Conservation (phyloP, 2,329 filamentous ascomycete genomes). For the Didymella glomerata region DNA sequence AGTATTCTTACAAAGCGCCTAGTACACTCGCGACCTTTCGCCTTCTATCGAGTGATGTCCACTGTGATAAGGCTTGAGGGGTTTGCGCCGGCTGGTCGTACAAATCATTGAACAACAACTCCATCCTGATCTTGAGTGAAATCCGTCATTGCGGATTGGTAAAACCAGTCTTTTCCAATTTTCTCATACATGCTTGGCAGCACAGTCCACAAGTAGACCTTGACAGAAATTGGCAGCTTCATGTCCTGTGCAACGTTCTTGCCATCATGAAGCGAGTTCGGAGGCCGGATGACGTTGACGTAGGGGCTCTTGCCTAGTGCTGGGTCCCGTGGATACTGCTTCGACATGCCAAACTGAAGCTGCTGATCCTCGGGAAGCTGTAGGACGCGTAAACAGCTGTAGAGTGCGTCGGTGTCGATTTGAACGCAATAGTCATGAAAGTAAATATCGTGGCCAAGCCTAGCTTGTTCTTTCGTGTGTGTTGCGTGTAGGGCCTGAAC, state of each 20-base stretch:
- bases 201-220: slow-evolving; percentile 7
- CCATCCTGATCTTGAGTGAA: slow-evolving; percentile 8
- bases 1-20: slow-evolving; percentile 1
- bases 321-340: slow-evolving; percentile 4
- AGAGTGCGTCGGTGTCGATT: slow-evolving; percentile 4
- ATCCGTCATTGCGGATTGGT: slow-evolving; percentile 5
- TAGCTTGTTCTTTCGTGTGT: slow-evolving; percentile 8
- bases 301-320: slow-evolving; percentile 6
- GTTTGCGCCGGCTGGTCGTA: no score
- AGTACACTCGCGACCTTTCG: no score
- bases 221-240: slow-evolving; percentile 5
- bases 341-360: slow-evolving; percentile 9
- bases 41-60: no score
- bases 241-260: background rate
- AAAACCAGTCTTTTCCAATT: slow-evolving; percentile 10
- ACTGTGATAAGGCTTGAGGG: no score
- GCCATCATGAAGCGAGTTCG: background rate
- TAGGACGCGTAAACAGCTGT: slow-evolving; percentile 9
- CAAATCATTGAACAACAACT: slow-evolving; percentile 2
- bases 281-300: slow-evolving; percentile 12
- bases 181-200: slow-evolving; percentile 7
- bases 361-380: slow-evolving; percentile 11
- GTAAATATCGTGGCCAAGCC: slow-evolving; percentile 1
- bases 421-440: slow-evolving; percentile 4
- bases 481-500: slow-evolving; percentile 10